Conservation (phyloP, 1,139 yeast genomes). For the Nematodospora anomalae region DNA sequence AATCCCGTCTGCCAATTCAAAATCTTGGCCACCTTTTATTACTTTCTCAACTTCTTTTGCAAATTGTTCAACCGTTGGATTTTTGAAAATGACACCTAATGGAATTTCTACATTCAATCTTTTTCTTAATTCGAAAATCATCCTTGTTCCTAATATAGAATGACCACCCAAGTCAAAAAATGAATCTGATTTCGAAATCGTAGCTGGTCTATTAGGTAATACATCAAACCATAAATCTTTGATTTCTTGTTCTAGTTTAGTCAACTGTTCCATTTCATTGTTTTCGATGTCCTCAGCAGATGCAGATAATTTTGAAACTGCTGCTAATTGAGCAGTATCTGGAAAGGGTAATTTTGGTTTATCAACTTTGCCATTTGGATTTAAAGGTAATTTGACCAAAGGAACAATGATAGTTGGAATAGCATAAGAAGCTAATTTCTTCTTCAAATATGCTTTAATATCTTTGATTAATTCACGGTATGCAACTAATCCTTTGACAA, state of each 20-base stretch:
- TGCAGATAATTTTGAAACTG: conserved; percentile 50
- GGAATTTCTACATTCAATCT: conserved; percentile 79
- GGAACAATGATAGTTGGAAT: conserved; percentile 92
- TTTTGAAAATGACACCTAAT: conserved; percentile 82
- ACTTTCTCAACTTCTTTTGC: conserved; percentile 69
- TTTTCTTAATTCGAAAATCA: conserved; percentile 91
- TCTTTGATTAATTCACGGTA: conserved; percentile 79
- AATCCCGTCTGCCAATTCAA: conserved; percentile 41
- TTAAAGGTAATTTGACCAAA: conserved; percentile 79
- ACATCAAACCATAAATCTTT: conserved; percentile 84
- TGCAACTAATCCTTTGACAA: conserved; percentile 75
- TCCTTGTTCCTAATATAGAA: conserved; percentile 92
- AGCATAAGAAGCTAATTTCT: conserved; percentile 89
- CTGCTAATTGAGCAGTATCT: conserved; percentile 76
- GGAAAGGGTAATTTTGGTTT: conserved; percentile 98
- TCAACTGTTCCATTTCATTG: conserved; percentile 47
- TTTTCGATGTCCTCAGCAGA: conserved; percentile 30
- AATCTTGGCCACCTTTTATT: conserved; percentile 48
- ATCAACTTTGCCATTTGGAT: conserved; percentile 98
- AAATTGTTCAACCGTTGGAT: conserved; percentile 80
- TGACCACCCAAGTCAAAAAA: conserved; percentile 98
- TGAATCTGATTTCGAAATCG: conserved; percentile 75
- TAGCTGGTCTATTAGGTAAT: conserved; percentile 81
- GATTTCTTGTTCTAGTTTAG: conserved; percentile 64
- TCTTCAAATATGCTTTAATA: conserved; percentile 77